A percentile compares a stretch with the other conserved stretches of the same genome.
Conservation (phyloP, 441 rosid genomes). For the Pelargonium cotyledonis region DNA sequence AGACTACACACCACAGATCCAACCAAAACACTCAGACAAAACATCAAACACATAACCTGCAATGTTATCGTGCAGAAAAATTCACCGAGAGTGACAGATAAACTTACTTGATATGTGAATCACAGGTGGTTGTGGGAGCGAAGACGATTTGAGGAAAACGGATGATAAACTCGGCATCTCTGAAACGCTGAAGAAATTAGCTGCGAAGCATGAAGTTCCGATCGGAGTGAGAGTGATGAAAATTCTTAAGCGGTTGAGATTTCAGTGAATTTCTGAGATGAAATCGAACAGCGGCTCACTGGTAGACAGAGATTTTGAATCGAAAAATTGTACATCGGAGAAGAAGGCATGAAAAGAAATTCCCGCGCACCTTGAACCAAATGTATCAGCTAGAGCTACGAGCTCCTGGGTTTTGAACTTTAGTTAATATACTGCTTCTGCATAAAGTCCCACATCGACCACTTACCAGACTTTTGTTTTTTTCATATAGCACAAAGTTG, state of each 20-base stretch:
- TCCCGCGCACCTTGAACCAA: background rate
- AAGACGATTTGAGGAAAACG: constrained; percentile 38
- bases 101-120: constrained; percentile 50
- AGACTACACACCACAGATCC: constrained; percentile 33
- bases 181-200: constrained; percentile 58
- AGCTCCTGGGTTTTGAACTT: background rate
- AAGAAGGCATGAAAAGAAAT: background rate
- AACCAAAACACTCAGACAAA: constrained; percentile 6
- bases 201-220: constrained; percentile 31
- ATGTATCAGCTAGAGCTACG: background rate
- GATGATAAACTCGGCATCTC: constrained; percentile 70
- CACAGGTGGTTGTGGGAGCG: constrained; percentile 24
- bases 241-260: background rate
- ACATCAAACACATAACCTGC: background rate
- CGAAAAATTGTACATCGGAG: constrained; percentile 33
- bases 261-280: background rate
- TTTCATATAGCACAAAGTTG: background rate
- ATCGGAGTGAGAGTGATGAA: background rate
- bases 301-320: constrained; percentile 39
- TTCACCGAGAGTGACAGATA: constrained; percentile 3
- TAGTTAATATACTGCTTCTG: background rate
- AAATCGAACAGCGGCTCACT: constrained; percentile 23
- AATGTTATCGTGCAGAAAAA: background rate
- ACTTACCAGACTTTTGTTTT: background rate
- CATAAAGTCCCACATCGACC: background rate